Evolutionary conservation across 2,329 filamentous ascomycete species (phyloP).

Genomic region (Helotiales sp.): DNA sequence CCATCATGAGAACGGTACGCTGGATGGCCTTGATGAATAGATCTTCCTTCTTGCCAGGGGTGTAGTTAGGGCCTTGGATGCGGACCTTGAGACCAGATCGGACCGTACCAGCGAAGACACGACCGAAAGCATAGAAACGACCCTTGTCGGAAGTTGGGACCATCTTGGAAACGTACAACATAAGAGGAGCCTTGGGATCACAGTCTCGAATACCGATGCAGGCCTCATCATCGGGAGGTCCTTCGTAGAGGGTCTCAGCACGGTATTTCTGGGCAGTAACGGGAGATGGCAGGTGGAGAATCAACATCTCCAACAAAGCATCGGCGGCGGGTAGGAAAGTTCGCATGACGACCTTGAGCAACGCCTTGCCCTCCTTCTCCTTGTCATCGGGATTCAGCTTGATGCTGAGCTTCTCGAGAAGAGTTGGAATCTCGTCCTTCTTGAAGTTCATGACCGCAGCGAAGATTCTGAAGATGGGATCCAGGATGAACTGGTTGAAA

Average conservation of each 20-base stretch:
- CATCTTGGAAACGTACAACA: constrained; percentile 99
- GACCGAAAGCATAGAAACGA: constrained; percentile 99
- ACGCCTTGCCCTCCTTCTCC: constrained; percentile 93
- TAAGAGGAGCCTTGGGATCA: constrained; percentile 95
- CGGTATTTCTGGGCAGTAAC: constrained; percentile 96
- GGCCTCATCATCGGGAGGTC: constrained; percentile 87
- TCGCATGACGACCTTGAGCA: constrained; percentile 97
- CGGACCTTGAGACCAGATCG: constrained; percentile 98
- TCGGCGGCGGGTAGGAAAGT: constrained; percentile 99
- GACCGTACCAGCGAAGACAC: constrained; percentile 99
- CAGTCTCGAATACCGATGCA: constrained; percentile 98
- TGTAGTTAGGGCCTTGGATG: constrained; percentile 99
- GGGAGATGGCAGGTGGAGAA: constrained; percentile 96
- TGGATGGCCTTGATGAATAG: constrained; percentile 99
- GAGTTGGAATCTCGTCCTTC: constrained; percentile 81
- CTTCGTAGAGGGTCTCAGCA: constrained; percentile 98
- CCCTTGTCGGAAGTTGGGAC: constrained; percentile 99
- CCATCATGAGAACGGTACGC: constrained; percentile 99
- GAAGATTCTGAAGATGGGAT: constrained; percentile 99
- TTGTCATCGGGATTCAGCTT: constrained; percentile 86
- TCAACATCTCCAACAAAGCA: constrained; percentile 99
- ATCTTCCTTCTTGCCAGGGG: constrained; percentile 97
- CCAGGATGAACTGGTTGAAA: constrained; percentile 99
- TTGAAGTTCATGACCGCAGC: constrained; percentile 96
- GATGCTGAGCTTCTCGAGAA: constrained; percentile 91